Evolutionary conservation across 805 yeast species (phyloP).

Genomic region (Saccharomycopsis amapae): DNA sequence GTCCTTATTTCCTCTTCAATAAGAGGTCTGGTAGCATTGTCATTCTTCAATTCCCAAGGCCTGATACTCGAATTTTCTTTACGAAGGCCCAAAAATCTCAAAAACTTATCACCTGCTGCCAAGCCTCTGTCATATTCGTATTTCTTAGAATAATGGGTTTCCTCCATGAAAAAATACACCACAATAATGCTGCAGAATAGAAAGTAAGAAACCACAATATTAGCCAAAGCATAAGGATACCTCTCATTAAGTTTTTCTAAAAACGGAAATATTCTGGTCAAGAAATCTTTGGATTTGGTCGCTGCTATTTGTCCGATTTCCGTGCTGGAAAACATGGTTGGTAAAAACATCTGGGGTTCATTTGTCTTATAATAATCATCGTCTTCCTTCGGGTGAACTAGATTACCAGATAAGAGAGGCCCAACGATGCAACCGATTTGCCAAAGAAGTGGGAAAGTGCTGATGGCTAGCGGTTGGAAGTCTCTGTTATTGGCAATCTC

Average conservation of each 20-base stretch:
- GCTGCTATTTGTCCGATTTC: neutral
- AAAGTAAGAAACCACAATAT: slow-evolving; percentile 36
- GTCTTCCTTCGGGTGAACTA: slow-evolving; percentile 39
- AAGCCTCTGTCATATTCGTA: slow-evolving; percentile 38
- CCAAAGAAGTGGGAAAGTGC: slow-evolving; percentile 54
- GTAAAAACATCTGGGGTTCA: no score
- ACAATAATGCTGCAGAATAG: slow-evolving; percentile 32
- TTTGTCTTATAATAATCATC: slow-evolving; percentile 24
- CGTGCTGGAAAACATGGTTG: slow-evolving; percentile 1
- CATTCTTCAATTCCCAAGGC: neutral
- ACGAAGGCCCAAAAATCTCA: slow-evolving; percentile 26
- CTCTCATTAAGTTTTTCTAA: slow-evolving; percentile 28
- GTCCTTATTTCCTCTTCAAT: neutral
- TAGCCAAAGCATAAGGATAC: slow-evolving; percentile 48
- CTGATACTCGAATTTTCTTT: slow-evolving; percentile 23
- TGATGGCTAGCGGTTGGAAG: slow-evolving; percentile 58
- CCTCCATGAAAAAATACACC: slow-evolving; percentile 45
- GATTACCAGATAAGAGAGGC: slow-evolving; percentile 48
- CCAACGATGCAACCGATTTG: slow-evolving; percentile 56
- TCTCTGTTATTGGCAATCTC: slow-evolving; percentile 42
- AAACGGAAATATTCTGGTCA: slow-evolving; percentile 19
- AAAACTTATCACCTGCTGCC: slow-evolving; percentile 36
- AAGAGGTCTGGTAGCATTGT: neutral
- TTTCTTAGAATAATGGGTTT: slow-evolving; percentile 38
- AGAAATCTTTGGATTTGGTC: neutral